A percentile compares a stretch with the other conserved stretches of the same genome.
These are phyloP conservation scores for Penicillium macrosclerotiorum DNA, from an alignment of 495 filamentous ascomycete species.

Conservation along the genomic window DNA sequence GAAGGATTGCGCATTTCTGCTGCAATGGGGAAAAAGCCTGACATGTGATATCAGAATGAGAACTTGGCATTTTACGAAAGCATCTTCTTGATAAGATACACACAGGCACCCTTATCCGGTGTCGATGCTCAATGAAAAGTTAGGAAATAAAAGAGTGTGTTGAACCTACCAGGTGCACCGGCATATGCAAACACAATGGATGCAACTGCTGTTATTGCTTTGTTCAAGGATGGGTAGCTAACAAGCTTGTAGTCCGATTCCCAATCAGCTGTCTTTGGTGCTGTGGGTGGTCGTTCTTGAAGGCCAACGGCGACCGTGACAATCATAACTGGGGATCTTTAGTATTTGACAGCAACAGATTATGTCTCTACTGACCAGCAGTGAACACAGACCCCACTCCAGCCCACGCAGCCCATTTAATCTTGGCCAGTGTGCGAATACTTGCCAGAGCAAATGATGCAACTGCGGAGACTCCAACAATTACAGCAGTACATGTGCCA, in stretches of 20 bases:
- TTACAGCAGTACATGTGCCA: slow-evolving; percentile 55
- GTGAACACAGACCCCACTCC: slow-evolving; percentile 31
- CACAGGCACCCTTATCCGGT: no score
- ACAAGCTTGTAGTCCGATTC: neutral
- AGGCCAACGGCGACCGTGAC: neutral
- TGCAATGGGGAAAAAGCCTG: slow-evolving; percentile 64
- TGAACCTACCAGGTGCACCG: slow-evolving; percentile 59
- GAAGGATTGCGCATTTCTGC: slow-evolving; percentile 64
- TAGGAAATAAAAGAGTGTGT: no score
- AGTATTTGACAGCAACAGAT: no score
- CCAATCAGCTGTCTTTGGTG: neutral
- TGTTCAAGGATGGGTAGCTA: slow-evolving; percentile 14
- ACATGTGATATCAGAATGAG: no score
- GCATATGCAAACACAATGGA: slow-evolving; percentile 62
- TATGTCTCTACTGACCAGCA: slow-evolving; percentile 28
- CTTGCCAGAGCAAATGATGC: slow-evolving; percentile 27
- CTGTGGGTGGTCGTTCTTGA: neutral
- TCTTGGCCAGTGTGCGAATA: slow-evolving; percentile 31
- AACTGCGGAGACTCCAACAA: slow-evolving; percentile 30
- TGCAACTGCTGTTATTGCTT: slow-evolving; percentile 52
- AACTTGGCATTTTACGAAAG: no score
- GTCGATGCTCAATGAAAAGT: no score
- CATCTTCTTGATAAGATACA: no score
- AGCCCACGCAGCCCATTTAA: slow-evolving; percentile 38
- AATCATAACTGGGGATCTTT: neutral